Base-by-base conservation (phyloP, 345 rosid species). In the Brassica juncea region DNA sequence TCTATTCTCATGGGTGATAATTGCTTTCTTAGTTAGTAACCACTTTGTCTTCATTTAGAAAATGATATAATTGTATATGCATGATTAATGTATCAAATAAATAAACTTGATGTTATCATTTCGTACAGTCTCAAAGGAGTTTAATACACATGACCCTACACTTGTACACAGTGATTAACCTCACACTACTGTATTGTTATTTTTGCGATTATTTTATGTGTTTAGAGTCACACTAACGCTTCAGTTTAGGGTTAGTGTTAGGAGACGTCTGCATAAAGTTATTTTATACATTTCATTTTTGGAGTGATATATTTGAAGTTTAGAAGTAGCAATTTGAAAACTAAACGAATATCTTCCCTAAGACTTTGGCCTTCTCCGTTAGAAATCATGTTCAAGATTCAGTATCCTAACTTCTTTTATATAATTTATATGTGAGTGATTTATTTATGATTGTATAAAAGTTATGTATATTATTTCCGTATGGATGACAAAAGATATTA, bases 361-460 rank as follows among this genome's bases (percentile, higher is more conserved):
- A 73, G 28, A 73, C 15, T 9, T 14, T 72, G 63, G 68, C 63
- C 69, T 23, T 77, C 35, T 58, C 25, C 63, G 3, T 28, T 28
- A 28, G 31, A 49, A 66, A 73, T 72, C 31, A 42, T 66, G 39
- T 58, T 42, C 31, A 58, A 58, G 68, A 67, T 66, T 57, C 72
- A 78, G 15, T 58, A 66, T 72, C 57, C 37, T 81, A 67, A 66
- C 83, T 84, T 85, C 77, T 59, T 68, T 76, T 83, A 4, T 83
- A 78, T 87, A 84, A 83, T 80, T 84, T 70, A 77, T 15, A 31
- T 49, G 23, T 66, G 12, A 21, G 54, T 31, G 65, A 70, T 57
- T 63, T 66, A 62, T 62, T 77, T 68, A 59, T 31, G 77, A 76
- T 67, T 66, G 66, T 75, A 76, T 70, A 74, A 70, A 63, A 39